Base-by-base conservation (phyloP, 2,329 filamentous ascomycete species). In the Uncinocarpus reesii region DNA sequence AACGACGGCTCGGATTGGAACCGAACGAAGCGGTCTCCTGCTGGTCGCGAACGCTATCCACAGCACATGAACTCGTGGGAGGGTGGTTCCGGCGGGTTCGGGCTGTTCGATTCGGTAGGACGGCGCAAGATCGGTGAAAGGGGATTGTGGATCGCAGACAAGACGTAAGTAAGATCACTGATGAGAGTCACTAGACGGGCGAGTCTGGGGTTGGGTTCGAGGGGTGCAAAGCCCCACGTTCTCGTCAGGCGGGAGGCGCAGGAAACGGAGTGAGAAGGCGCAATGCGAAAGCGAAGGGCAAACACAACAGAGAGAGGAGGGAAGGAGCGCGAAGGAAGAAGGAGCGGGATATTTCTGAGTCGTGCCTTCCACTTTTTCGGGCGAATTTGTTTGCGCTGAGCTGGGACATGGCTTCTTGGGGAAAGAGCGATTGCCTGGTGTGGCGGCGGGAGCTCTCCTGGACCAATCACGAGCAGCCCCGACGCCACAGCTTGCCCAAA, bases 311-410 rank as follows among this genome's bases (percentile, higher is more conserved):
- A 26, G 38, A 28, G 23, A 18, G 18, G 29, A 2, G 29, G 26
- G 29, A 24, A 20, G 26, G n/a, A 6, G 23, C 7, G 15, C 4
- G 28, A 13, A 15, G 31, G 28, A 8, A 5, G 36, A 23, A 13
- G 20, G 18, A 13, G 29, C 5, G 32, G 13, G 31, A 35, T 24
- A 31, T 6, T 10, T 8, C 23, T 42, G 24, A 15, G 10, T 28
- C 26, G 38, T 23, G n/a, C 13, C 4, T 21, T 11, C 23, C 26
- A 42, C 3, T 23, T 2, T 32, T 13, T 10, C 23, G 20, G 23
- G 37, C 37, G 26, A 32, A 37, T 29, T 21, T 45, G 42, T 45
- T 45, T 45, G 42, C 42, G 21, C 31, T 45, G 42, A 45, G 42
- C 42, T 45, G 42, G 16, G 37, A 7, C n/a, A 29, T 43, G 41